These are phyloP conservation scores for Erythrobasidium yunnanense DNA, from an alignment of 768 basidiomycete genomes.

Conservation along the genomic window DNA sequence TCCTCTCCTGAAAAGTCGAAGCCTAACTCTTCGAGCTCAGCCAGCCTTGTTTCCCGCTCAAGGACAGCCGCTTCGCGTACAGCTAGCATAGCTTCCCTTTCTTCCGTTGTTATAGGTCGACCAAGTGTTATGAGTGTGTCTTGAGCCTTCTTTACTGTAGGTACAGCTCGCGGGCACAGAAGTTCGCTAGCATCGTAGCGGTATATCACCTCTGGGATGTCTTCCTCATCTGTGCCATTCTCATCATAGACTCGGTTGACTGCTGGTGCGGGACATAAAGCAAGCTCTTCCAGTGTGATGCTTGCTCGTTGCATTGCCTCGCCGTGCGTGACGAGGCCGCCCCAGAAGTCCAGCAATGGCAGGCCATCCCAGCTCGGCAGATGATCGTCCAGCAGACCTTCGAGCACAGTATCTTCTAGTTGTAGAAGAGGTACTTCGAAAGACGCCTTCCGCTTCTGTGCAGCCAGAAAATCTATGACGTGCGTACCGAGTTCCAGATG, in stretches of 20 bases:
- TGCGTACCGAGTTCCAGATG: constrained; percentile 76
- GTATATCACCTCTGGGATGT: neutral
- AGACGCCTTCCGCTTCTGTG: constrained; percentile 50
- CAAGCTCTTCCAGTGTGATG: constrained; percentile 15
- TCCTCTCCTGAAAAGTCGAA: neutral
- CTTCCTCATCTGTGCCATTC: neutral
- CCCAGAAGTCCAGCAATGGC: constrained; percentile 62
- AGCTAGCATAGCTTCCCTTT: neutral
- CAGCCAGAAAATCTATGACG: constrained; percentile 52
- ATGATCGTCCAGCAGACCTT: constrained; percentile 49
- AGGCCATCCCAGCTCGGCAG: constrained; percentile 52
- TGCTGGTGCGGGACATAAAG: neutral
- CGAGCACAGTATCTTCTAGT: constrained; percentile 46
- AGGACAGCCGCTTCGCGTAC: neutral
- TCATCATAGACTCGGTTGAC: too few species aligned
- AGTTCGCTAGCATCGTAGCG: constrained; percentile 35
- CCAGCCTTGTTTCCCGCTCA: neutral
- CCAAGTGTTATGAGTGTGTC: neutral
- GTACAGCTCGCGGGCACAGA: constrained; percentile 28
- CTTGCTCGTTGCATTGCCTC: constrained; percentile 40
- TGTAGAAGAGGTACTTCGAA: constrained; percentile 64
- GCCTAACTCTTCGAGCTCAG: neutral
- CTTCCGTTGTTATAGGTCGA: neutral
- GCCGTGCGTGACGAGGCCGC: constrained; percentile 44
- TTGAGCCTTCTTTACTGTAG: neutral